phyloP scores from a whole-genome alignment of 2,329 filamentous ascomycete genomes.

The Arthroderma sp. region DNA sequence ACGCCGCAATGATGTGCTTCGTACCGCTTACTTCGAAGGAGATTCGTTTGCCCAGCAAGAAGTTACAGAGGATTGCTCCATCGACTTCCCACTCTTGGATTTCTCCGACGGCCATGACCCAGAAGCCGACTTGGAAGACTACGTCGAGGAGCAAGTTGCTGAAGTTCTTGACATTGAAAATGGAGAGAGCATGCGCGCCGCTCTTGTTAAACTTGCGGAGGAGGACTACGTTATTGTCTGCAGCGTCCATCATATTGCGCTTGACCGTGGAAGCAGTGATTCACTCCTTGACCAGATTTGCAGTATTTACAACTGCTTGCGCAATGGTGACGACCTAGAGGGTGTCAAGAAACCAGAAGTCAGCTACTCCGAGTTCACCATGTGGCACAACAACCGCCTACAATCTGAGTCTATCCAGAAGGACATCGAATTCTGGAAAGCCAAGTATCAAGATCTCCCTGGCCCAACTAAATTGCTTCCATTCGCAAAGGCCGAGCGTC shows the following conservation, averaged over 20 bases:
- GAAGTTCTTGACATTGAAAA: constrained; percentile 12
- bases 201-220: constrained; percentile 12
- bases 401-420: constrained; percentile 8
- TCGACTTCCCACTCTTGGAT: constrained; percentile 12
- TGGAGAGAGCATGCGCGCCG: constrained; percentile 12
- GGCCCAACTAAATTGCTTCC: constrained; percentile 9
- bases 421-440: constrained; percentile 11
- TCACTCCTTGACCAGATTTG: constrained; percentile 12
- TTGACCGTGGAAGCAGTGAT: constrained; percentile 13
- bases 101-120: constrained; percentile 9
- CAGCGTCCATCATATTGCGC: constrained; percentile 14
- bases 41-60: constrained; percentile 15
- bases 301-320: constrained; percentile 13
- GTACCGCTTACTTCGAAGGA: constrained; percentile 14
- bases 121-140: constrained; percentile 7
- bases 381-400: constrained; percentile 14
- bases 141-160: constrained; percentile 5
- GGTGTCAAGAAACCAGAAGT: constrained; percentile 10
- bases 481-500: constrained; percentile 9
- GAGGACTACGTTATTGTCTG: constrained; percentile 11
- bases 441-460: constrained; percentile 8
- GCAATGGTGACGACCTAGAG: constrained; percentile 7
- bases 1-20: constrained; percentile 12
- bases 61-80: constrained; percentile 8
- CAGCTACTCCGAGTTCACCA: constrained; percentile 14